phyloP scores from a whole-genome alignment of 306 rosid genomes.

The Cicer yamashitae region DNA sequence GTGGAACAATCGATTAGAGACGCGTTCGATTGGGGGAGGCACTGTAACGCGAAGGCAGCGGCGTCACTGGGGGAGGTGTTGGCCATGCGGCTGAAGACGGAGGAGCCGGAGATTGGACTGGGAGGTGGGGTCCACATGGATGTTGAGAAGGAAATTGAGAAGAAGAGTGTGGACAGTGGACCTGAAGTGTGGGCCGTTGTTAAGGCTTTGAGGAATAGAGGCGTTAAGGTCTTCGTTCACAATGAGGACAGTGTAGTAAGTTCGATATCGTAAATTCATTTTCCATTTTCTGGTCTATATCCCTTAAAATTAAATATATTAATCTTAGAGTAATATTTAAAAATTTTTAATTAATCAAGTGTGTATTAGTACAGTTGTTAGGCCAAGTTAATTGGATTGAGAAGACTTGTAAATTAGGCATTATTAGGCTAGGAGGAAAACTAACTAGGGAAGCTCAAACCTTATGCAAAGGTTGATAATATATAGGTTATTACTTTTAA shows the following conservation, averaged over 20 bases:
- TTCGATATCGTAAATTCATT: background rate
- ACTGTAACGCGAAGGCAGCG: conserved; percentile 43
- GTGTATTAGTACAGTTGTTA: too few species aligned
- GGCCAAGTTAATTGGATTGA: too few species aligned
- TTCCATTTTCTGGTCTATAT: background rate
- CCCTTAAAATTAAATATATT: too few species aligned
- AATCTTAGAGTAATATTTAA: too few species aligned
- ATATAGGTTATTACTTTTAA: too few species aligned
- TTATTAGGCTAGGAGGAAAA: too few species aligned
- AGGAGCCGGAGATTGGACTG: conserved; percentile 45
- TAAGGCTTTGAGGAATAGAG: conserved; percentile 53
- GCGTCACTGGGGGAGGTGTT: conserved; percentile 50
- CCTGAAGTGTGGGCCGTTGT: conserved; percentile 47
- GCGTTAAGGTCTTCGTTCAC: conserved; percentile 30
- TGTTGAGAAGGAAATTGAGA: conserved; percentile 59
- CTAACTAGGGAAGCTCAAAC: too few species aligned
- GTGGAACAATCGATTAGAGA: conserved; percentile 51
- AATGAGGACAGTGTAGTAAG: conserved; percentile 34
- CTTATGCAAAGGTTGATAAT: too few species aligned
- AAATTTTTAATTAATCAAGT: too few species aligned
- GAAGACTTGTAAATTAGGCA: too few species aligned
- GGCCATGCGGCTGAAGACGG: conserved; percentile 59
- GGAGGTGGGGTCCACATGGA: conserved; percentile 55
- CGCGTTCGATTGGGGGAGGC: conserved; percentile 51
- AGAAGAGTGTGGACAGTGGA: conserved; percentile 40